phyloP scores from a whole-genome alignment of 169 alveolate species.

The Babesia bigemina region DNA sequence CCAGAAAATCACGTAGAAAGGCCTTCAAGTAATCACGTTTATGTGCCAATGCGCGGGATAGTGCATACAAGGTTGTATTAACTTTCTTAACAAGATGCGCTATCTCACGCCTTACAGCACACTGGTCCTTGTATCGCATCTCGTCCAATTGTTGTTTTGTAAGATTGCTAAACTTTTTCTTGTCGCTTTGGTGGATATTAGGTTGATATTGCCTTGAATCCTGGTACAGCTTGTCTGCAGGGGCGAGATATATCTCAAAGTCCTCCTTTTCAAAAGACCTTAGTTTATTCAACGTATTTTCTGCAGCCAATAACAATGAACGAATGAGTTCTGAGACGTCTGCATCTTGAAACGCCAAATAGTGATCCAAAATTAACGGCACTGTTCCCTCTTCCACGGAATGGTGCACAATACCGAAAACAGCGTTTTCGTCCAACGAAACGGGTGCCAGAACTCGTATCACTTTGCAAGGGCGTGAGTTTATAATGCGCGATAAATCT shows the following conservation, averaged over 20 bases:
- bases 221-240: conserved; percentile 22
- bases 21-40: conserved; percentile 6
- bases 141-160: conserved; percentile 57
- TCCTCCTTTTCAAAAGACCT: conserved; percentile 42
- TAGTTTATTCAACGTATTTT: not conserved
- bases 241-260: conserved; percentile 40
- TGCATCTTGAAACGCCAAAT: conserved; percentile 14
- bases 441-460: not conserved
- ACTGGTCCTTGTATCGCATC: conserved; percentile 60
- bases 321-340: conserved; percentile 13
- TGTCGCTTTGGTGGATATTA: conserved; percentile 23
- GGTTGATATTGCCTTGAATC: conserved; percentile 52
- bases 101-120: conserved; percentile 13
- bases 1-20: conserved; percentile 7
- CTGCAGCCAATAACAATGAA: not conserved
- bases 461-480: conserved; percentile 4
- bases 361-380: conserved; percentile 23
- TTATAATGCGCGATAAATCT: conserved; percentile 1
- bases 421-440: not conserved
- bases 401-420: conserved; percentile 7
- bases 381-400: conserved; percentile 19
- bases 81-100: conserved; percentile 14
- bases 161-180: conserved; percentile 12
- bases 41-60: conserved; percentile 29
- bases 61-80: not conserved